Base-by-base conservation (phyloP, 169 alveolate species). In the Cryptosporidium ubiquitum region DNA sequence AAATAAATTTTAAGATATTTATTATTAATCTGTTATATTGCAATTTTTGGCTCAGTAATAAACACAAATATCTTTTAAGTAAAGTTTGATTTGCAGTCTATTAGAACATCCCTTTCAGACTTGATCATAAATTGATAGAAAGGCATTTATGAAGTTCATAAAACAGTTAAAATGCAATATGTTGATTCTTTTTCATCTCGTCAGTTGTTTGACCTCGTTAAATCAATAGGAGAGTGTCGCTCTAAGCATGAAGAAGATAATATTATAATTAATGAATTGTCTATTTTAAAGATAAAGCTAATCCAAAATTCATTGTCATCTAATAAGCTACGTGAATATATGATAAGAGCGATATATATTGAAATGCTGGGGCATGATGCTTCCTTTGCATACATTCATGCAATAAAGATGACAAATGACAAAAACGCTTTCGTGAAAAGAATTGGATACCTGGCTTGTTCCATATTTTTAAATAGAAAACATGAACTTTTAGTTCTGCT, bases 351-450 rank as follows among this genome's bases (percentile, higher is more conserved):
- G 23, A 94, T 97, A 42, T 97, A 97, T 91, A 95, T 95, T 14
- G 99, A 97, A 92, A 96, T 97, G 98, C 93, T 96, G 12, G 98
- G 99, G 9, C 99, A 97, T 91, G 98, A 97, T 85, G 98, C 98
- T 33, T 75, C 97, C 35, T 96, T 96, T 86, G 96, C 98, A 14
- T 97, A 97, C 84, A 95, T 97, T 61, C 95, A 94, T 66, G 98
- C 99, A 1, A 97, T 97, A 40, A 95, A 97, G 84, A 91, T 96
- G 85, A 94, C 98, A 1, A 93, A 95, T 84, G 95, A 95, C 71
- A 94, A 94, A 91, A 94, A 92, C 86, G 79, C 96, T 31, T 84
- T 93, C 69, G 91, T 93, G 37, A 97, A 97, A 86, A 91, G 98
- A 85, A 92, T 96, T 23, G 99, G 99, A 10, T 97, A 97, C 86